Base-by-base conservation (phyloP, 495 filamentous ascomycete species). In the Hypoxylon subgilvum region DNA sequence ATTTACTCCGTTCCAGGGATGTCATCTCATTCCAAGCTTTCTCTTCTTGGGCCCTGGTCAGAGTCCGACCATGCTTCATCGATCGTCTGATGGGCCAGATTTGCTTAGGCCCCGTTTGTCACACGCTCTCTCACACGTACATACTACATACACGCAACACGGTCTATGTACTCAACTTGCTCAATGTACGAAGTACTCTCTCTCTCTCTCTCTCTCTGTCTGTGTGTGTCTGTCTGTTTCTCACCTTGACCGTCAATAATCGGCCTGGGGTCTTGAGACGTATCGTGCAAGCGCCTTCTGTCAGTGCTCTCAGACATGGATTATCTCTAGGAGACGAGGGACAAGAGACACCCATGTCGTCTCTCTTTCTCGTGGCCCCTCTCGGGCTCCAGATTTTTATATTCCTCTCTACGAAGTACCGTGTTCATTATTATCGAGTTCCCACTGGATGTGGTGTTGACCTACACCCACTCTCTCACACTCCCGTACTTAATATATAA, bases 51-150 rank as follows among this genome's bases (percentile, higher is more conserved):
- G 44, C 57, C 62, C 62, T 55, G 42, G 62, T 61, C 62, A 22
- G 19, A 48, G 62, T 61, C 62, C 62, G 62, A 61, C 62, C 62
- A 60, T 65, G 62, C 62, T 55, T 61, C 62, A 65, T 65, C 57
- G 62, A 65, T 65, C 62, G 62, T 60, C 62, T 65, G 55, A 65
- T 65, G 62, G 62, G 55, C 57, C 42, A 55, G 61, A 65, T 56
- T 61, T 60, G 56, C 56, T 65, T 61, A 61, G 56, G n/a, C 62
- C 62, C 62, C 53, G 56, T 65, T 64, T 46, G 61, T 64, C 61
- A 60, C 61, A 59, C n/a, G n/a, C n/a, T n/a, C n/a, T n/a, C n/a
- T n/a, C n/a, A n/a, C n/a, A n/a, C n/a, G n/a, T n/a, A n/a, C n/a
- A n/a, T n/a, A n/a, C n/a, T n/a, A n/a, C n/a, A n/a, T n/a, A n/a